phyloP scores from a whole-genome alignment of 495 filamentous ascomycete species.

The Monascus purpureus region DNA sequence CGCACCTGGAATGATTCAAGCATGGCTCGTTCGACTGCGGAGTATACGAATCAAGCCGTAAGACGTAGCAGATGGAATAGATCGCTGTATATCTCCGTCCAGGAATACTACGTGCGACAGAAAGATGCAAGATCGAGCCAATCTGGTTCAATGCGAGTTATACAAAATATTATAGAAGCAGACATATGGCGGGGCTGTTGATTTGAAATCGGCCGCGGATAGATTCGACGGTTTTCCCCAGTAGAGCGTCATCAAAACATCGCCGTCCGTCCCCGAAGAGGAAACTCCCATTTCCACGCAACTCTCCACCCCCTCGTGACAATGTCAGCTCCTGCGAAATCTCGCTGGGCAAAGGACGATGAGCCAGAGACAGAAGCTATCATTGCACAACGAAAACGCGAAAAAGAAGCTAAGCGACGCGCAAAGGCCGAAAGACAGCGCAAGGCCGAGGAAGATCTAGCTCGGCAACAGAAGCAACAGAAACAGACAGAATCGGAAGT shows the following conservation, averaged over 20 bases:
- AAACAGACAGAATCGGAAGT: constrained; percentile 9
- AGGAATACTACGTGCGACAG: no score
- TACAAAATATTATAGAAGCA: no score
- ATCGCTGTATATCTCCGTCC: no score
- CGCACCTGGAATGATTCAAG: constrained; percentile 46
- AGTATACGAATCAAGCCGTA: no score
- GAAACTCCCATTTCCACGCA: no score
- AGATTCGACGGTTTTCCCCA: constrained; percentile 4
- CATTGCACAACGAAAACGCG: constrained; percentile 59
- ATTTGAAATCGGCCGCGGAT: constrained; percentile 25
- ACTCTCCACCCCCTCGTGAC: constrained; percentile 5
- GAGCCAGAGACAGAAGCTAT: constrained; percentile 54
- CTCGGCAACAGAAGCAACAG: constrained; percentile 10
- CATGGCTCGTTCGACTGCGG: constrained; percentile 30
- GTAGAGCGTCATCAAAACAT: constrained; percentile 9
- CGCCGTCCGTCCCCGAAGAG: not conserved
- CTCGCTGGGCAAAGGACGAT: constrained; percentile 75
- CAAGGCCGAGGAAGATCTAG: constrained; percentile 47
- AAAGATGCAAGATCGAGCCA: no score
- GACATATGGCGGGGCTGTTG: not conserved
- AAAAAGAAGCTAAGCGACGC: constrained; percentile 83
- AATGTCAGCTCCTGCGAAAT: constrained; percentile 56
- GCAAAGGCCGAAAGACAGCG: constrained; percentile 75
- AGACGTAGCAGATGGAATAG: no score
- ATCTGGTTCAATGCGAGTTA: no score